A percentile compares a stretch with the other conserved stretches of the same genome.
phyloP scores from a whole-genome alignment of 1,284 basidiomycete species.

The Anthracocystis panici-leucophaei region DNA sequence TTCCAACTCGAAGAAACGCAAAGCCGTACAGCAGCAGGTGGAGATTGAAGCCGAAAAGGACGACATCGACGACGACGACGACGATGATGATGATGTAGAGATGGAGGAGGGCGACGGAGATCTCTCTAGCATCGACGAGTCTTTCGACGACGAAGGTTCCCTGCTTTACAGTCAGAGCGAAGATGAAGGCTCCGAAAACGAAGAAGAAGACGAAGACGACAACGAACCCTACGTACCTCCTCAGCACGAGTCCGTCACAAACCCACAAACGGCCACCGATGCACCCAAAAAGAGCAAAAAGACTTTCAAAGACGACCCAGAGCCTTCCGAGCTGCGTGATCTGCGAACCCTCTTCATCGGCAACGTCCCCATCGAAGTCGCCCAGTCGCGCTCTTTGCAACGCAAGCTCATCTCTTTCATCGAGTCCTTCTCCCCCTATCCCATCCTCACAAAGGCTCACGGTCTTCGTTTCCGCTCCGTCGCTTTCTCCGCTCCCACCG shows the following conservation, averaged over 20 bases:
- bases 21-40: constrained; percentile 15
- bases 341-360: constrained; percentile 92
- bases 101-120: constrained; percentile 46
- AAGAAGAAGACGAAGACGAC: constrained; percentile 31
- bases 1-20: constrained; percentile 41
- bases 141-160: constrained; percentile 41
- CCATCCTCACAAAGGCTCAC: constrained; percentile 48
- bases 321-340: constrained; percentile 73
- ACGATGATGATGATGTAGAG: constrained; percentile 37
- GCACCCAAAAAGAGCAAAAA: constrained; percentile 33
- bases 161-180: constrained; percentile 38
- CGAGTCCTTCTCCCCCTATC: constrained; percentile 60
- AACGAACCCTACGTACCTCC: constrained; percentile 57
- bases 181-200: constrained; percentile 22
- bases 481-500: constrained; percentile 67
- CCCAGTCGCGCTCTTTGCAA: constrained; percentile 73
- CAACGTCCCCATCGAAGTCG: constrained; percentile 83
- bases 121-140: constrained; percentile 34
- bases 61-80: constrained; percentile 13
- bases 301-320: constrained; percentile 56
- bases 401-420: constrained; percentile 70
- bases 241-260: constrained; percentile 70
- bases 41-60: constrained; percentile 6
- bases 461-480: constrained; percentile 69
- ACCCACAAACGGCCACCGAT: constrained; percentile 31